These are phyloP conservation scores for Chenopodium album DNA, from an alignment of 148 eudicot species.

Conservation along the genomic window DNA sequence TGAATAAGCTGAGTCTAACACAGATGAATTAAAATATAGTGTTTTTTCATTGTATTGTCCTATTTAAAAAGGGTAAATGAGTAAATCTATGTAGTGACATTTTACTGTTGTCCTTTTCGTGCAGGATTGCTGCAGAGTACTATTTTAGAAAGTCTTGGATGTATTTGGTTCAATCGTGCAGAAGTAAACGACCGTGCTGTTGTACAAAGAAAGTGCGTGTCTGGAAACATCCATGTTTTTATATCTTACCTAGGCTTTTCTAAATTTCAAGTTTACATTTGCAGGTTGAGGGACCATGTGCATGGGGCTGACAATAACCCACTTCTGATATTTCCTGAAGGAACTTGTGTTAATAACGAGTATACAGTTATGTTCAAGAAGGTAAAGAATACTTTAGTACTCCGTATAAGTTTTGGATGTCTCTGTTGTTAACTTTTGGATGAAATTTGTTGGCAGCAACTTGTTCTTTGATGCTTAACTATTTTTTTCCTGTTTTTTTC, in stretches of 20 bases:
- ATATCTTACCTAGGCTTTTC: background rate
- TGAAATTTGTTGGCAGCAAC: background rate
- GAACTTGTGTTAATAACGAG: constrained; percentile 97
- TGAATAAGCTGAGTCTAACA: background rate
- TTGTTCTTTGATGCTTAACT: background rate
- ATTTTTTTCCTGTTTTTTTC: background rate
- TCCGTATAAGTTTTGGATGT: background rate
- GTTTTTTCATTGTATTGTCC: background rate
- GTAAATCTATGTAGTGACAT: background rate
- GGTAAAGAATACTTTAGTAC: constrained; percentile 38
- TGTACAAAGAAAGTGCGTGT: constrained; percentile 81
- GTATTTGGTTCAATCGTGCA: constrained; percentile 96
- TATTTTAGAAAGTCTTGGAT: constrained; percentile 91
- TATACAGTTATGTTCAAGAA: constrained; percentile 97
- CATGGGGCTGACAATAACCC: constrained; percentile 92
- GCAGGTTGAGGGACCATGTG: constrained; percentile 93
- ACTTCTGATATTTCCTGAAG: constrained; percentile 97
- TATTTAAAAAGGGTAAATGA: background rate
- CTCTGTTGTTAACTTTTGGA: background rate
- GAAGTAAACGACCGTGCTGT: constrained; percentile 92
- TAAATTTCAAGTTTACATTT: constrained; percentile 20
- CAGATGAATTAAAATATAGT: background rate
- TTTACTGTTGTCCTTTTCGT: constrained; percentile 1
- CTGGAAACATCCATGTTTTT: constrained; percentile 18
- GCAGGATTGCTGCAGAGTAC: constrained; percentile 96